Base-by-base conservation (phyloP, 2,329 filamentous ascomycete genomes). In the Aureobasidium leucospermi region DNA sequence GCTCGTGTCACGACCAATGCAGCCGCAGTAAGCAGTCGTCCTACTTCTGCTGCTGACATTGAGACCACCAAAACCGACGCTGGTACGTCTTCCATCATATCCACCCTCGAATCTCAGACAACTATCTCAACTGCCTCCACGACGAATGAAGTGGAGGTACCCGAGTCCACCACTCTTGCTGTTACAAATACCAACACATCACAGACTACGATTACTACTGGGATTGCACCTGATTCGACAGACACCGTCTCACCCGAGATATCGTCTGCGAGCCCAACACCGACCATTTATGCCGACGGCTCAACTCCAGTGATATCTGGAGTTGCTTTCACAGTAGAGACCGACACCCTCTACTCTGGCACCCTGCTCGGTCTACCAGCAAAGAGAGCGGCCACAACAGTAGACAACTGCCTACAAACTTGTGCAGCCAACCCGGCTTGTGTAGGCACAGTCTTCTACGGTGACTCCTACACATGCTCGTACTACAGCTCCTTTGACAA, bases 361-460 rank as follows among this genome's bases (percentile, higher is more conserved):
- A 46, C 53, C 6, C 13, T 39, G 4, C n/a, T 57, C 8, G 47
- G 8, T 19, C 13, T 47, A 4, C 3, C 32, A 2, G 39, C 16
- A 1, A 57, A 57, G 9, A 39, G 53, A 39, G 39, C 52, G 29
- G 23, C 2, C 7, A 15, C 53, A 11, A 39, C 42, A 15, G 15
- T 47, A 6, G 49, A 8, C 13, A 29, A 41, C 7, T 62, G 58
- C 19, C 29, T 49, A n/a, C 55, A 19, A 4, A 51, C 57, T 5
- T 59, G 38, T n/a, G 60, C 60, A 1, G 31, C 19, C 31, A 59
- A 10, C 16, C 34, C 60, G 11, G 15, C 45, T 3, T 62, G 58
- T 32, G 63, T 61, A 10, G 58, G 65, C 11, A 60, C 53, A 16
- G 47, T 39, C 1, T 47, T 51, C 3, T 32, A 51, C 15, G 32